Percentiles rank a stretch among this genome's conserved stretches.
phyloP scores from a whole-genome alignment of 2,329 filamentous ascomycete species.

The Claviceps paspali region DNA sequence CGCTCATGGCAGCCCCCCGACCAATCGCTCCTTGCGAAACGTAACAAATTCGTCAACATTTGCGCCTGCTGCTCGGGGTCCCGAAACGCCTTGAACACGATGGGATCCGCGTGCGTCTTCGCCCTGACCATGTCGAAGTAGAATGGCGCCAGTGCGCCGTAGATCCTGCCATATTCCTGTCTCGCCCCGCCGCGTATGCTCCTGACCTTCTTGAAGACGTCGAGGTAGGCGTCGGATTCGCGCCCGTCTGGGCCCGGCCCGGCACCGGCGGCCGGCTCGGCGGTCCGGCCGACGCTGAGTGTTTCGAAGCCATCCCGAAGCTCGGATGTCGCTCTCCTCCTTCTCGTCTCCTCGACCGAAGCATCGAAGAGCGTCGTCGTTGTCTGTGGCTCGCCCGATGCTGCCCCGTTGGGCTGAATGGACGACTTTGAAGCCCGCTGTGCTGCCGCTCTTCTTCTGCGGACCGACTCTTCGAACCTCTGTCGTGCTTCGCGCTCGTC shows the following conservation, averaged over 20 bases:
- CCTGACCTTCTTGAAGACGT: constrained; percentile 51
- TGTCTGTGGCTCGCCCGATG: constrained; percentile 6
- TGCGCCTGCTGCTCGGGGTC: constrained; percentile 83
- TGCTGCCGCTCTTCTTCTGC: constrained; percentile 37
- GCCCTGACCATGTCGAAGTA: constrained; percentile 68
- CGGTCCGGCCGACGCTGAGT: constrained; percentile 35
- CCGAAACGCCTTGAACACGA: constrained; percentile 73
- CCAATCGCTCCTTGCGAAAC: constrained; percentile 70
- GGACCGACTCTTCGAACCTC: constrained; percentile 59
- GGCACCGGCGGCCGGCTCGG: constrained; percentile 6
- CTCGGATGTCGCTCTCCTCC: constrained; percentile 21
- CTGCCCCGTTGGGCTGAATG: constrained; percentile 8
- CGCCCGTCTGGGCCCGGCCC: constrained; percentile 29
- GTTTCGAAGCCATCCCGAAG: constrained; percentile 64
- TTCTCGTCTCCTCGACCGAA: constrained; percentile 46
- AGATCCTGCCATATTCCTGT: constrained; percentile 81
- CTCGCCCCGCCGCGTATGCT: constrained; percentile 76
- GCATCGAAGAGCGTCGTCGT: constrained; percentile 58
- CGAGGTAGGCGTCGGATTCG: constrained; percentile 50
- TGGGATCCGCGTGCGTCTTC: constrained; percentile 60
- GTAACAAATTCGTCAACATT: constrained; percentile 68
- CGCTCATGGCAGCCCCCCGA: constrained; percentile 57
- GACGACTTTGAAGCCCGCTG: constrained; percentile 11
- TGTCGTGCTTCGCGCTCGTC: constrained; percentile 74
- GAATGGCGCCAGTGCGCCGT: constrained; percentile 75